These are phyloP conservation scores for Colletotrichum falcatum DNA, from an alignment of 2,329 filamentous ascomycete genomes.

Conservation along the genomic window DNA sequence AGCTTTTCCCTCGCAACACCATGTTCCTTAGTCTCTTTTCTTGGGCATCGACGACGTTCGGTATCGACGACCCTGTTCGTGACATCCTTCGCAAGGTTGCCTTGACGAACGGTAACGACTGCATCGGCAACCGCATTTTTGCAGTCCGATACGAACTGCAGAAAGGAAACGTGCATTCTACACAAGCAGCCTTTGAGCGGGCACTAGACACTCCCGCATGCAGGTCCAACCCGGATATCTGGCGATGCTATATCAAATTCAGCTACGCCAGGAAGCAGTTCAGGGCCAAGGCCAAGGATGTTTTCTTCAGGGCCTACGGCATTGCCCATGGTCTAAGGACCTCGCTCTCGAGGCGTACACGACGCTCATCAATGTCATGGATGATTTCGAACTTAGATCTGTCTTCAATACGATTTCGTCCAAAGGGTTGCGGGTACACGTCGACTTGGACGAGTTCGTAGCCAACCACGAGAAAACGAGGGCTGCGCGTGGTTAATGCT, in stretches of 20 bases:
- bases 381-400: slow-evolving; percentile 60
- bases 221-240: slow-evolving; percentile 57
- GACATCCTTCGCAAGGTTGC: slow-evolving; percentile 69
- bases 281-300: slow-evolving; percentile 57
- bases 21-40: slow-evolving; percentile 79
- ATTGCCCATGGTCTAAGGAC: slow-evolving; percentile 63
- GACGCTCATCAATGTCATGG: slow-evolving; percentile 58
- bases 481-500: not conserved
- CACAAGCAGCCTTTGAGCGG: slow-evolving; percentile 64
- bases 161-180: slow-evolving; percentile 62
- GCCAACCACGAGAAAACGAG: slow-evolving; percentile 48
- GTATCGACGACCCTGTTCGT: slow-evolving; percentile 82
- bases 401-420: slow-evolving; percentile 61
- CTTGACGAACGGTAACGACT: slow-evolving; percentile 54
- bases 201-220: slow-evolving; percentile 57
- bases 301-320: slow-evolving; percentile 61
- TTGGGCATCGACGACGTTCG: slow-evolving; percentile 79
- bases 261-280: slow-evolving; percentile 54
- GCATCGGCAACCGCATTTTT: slow-evolving; percentile 59
- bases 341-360: slow-evolving; percentile 65
- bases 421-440: slow-evolving; percentile 63
- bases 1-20: slow-evolving; percentile 79
- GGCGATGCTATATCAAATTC: slow-evolving; percentile 64
- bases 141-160: slow-evolving; percentile 63
- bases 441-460: slow-evolving; percentile 64